Conservation (phyloP, 2,329 filamentous ascomycete species). For the Leptographium wingfieldii region DNA sequence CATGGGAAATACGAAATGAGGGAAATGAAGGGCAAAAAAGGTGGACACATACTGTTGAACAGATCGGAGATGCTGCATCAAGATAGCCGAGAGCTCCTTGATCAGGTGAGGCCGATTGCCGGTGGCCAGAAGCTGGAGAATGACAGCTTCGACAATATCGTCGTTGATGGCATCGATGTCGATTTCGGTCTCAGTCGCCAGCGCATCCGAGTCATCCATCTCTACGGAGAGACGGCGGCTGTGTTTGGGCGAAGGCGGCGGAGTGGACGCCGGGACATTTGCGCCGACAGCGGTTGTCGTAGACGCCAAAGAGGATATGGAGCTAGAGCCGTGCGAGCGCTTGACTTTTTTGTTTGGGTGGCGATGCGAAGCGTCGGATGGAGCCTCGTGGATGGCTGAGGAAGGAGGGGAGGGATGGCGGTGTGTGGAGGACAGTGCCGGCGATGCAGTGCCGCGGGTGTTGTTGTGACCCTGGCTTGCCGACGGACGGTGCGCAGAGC, state of each 20-base stretch:
- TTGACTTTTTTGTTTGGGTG: slow-evolving; percentile 58
- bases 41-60: slow-evolving; percentile 71
- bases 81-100: slow-evolving; percentile 76
- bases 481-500: slow-evolving; percentile 32
- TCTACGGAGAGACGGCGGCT: slow-evolving; percentile 26
- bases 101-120: slow-evolving; percentile 88
- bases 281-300: slow-evolving; percentile 19
- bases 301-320: slow-evolving; percentile 13
- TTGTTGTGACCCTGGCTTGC: slow-evolving; percentile 17
- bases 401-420: slow-evolving; percentile 15
- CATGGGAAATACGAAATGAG: slow-evolving; percentile 3
- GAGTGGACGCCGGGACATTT: slow-evolving; percentile 42
- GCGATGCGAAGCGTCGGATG: slow-evolving; percentile 15
- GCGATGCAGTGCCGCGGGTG: slow-evolving; percentile 10
- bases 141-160: slow-evolving; percentile 85
- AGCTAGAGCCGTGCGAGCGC: slow-evolving; percentile 50
- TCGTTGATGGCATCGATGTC: slow-evolving; percentile 81
- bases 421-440: not conserved
- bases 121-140: slow-evolving; percentile 77
- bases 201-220: slow-evolving; percentile 15
- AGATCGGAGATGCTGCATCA: slow-evolving; percentile 63
- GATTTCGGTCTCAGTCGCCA: slow-evolving; percentile 37
- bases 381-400: slow-evolving; percentile 16
- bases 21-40: not conserved
- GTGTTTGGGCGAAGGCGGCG: slow-evolving; percentile 58